Conservation (phyloP, 352 stramenopile species). For the Phytophthora chlamydospora region DNA sequence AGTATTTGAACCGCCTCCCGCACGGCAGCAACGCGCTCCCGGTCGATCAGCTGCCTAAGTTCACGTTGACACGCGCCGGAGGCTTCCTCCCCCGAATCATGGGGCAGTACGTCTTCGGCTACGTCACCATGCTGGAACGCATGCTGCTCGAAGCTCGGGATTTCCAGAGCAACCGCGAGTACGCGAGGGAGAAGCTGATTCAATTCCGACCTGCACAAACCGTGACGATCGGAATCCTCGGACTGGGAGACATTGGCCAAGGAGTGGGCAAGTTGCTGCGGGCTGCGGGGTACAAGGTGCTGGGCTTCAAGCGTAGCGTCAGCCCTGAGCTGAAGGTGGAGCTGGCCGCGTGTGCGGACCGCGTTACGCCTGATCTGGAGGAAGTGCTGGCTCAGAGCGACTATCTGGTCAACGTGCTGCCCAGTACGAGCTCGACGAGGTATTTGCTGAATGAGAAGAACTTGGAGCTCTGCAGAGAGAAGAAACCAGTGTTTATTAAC, state of each 20-base stretch:
- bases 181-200: conserved; percentile 43
- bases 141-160: conserved; percentile 57
- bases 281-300: conserved; percentile 60
- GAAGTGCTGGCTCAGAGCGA: conserved; percentile 62
- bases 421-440: conserved; percentile 78
- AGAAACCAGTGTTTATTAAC: conserved; percentile 89
- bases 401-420: conserved; percentile 88
- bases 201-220: conserved; percentile 52
- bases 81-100: conserved; percentile 59
- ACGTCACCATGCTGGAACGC: conserved; percentile 59
- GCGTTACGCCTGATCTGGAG: conserved; percentile 54
- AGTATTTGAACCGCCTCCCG: conserved; percentile 49
- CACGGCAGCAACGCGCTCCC: conserved; percentile 9
- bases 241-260: conserved; percentile 68
- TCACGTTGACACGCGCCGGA: conserved; percentile 61
- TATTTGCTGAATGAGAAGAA: conserved; percentile 65
- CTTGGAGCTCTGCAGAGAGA: conserved; percentile 49
- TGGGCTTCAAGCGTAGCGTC: conserved; percentile 72
- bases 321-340: conserved; percentile 11
- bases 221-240: conserved; percentile 62
- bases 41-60: conserved; percentile 27
- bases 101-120: conserved; percentile 77
- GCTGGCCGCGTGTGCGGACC: conserved; percentile 32
- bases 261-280: conserved; percentile 57
- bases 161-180: conserved; percentile 47